phyloP scores from a whole-genome alignment of 345 rosid genomes.

The Salix caprea region DNA sequence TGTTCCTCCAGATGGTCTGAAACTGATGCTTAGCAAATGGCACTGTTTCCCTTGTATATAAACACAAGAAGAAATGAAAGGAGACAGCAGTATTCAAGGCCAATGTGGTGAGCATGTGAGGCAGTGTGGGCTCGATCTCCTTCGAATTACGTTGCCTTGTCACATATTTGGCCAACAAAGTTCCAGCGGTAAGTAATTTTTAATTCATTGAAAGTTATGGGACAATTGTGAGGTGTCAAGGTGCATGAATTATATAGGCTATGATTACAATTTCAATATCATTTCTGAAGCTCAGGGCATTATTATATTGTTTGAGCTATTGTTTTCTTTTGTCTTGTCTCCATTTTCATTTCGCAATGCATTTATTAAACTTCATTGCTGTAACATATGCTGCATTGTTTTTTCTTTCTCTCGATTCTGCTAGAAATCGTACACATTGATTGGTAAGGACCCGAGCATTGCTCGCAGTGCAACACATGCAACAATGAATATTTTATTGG shows the following conservation, averaged over 20 bases:
- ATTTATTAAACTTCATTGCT: no score
- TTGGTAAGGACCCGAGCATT: no score
- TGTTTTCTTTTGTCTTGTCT: neutral
- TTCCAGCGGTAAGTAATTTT: constrained; percentile 3
- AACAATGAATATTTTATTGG: no score
- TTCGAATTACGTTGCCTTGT: constrained; percentile 16
- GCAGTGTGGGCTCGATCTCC: constrained; percentile 12
- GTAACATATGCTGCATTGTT: no score
- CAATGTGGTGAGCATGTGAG: constrained; percentile 30
- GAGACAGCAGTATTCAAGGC: neutral
- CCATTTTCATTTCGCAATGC: neutral
- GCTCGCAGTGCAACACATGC: no score
- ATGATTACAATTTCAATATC: neutral
- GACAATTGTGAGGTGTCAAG: constrained; percentile 21
- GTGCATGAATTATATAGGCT: neutral
- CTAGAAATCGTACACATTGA: no score
- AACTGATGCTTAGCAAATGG: constrained; percentile 12
- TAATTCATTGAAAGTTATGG: constrained; percentile 11
- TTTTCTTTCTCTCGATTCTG: no score
- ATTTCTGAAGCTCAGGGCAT: neutral
- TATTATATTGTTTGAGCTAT: neutral
- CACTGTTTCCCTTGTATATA: constrained; percentile 5
- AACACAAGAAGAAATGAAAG: neutral
- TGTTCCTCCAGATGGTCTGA: neutral
- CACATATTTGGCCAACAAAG: constrained; percentile 24